A percentile compares a stretch with the other conserved stretches of the same genome.
phyloP scores from a whole-genome alignment of 169 alveolate species.

The Hammondia hammondi region DNA sequence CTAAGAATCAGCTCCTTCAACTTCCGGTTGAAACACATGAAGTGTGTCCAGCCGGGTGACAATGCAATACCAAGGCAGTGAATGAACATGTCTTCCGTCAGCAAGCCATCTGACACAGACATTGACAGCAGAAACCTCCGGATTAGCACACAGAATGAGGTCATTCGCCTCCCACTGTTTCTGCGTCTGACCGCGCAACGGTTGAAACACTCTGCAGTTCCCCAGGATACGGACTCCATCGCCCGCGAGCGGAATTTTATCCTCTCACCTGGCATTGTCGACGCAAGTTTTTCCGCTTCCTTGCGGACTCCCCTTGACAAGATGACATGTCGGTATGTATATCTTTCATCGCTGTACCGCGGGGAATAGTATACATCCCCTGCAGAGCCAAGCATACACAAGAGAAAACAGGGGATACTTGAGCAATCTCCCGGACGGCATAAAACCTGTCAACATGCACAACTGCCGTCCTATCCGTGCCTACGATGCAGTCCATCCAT shows the following conservation, averaged over 20 bases:
- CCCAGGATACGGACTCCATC: too few species aligned
- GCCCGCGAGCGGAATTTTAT: too few species aligned
- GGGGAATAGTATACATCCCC: conserved; percentile 90
- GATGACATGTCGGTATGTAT: conserved; percentile 84
- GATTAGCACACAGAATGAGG: neutral
- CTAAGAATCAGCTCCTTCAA: conserved; percentile 85
- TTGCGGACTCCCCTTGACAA: conserved; percentile 84
- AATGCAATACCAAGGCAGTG: conserved; percentile 83
- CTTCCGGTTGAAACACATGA: conserved; percentile 84
- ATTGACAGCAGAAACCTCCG: too few species aligned
- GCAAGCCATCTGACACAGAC: conserved; percentile 70
- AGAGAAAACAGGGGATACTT: neutral
- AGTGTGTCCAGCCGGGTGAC: conserved; percentile 90
- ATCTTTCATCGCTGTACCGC: conserved; percentile 83
- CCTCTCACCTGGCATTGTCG: conserved; percentile 73
- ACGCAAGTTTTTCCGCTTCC: conserved; percentile 83
- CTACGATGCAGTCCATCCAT: too few species aligned
- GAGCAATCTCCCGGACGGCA: neutral
- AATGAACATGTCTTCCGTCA: conserved; percentile 84
- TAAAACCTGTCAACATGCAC: too few species aligned
- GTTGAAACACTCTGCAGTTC: too few species aligned
- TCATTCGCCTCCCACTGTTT: neutral
- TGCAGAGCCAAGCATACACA: neutral
- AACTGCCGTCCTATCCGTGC: too few species aligned
- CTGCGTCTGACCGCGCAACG: neutral